Conservation (phyloP, 2,329 filamentous ascomycete genomes). For the Exophiala aquamarina region DNA sequence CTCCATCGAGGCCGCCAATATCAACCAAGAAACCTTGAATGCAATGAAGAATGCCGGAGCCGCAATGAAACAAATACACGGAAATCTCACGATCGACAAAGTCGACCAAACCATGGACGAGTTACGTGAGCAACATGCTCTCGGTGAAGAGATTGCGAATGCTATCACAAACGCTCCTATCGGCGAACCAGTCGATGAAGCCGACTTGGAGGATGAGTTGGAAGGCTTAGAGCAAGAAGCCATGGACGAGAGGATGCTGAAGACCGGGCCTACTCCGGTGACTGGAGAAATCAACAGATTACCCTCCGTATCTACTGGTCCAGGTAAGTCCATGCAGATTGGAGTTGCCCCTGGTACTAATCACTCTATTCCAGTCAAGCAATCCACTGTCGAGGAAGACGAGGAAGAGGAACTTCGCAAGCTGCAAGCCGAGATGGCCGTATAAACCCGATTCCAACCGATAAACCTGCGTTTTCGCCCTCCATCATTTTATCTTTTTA, state of each 20-base stretch:
- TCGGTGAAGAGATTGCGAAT: conserved; percentile 88
- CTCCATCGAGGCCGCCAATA: conserved; percentile 95
- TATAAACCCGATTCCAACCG: too few species aligned
- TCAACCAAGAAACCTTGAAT: conserved; percentile 93
- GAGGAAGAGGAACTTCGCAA: conserved; percentile 93
- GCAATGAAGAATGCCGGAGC: conserved; percentile 89
- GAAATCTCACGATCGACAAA: conserved; percentile 86
- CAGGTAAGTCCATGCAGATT: conserved; percentile 60
- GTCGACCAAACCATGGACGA: conserved; percentile 95
- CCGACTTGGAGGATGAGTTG: conserved; percentile 81
- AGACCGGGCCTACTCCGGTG: conserved; percentile 81
- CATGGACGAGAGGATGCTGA: conserved; percentile 90
- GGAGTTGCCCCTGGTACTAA: conserved; percentile 4
- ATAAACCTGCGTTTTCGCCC: too few species aligned
- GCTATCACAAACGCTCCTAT: conserved; percentile 74
- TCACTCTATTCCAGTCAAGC: conserved; percentile 42
- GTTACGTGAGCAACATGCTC: conserved; percentile 84
- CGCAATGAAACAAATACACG: conserved; percentile 93
- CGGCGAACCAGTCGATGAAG: conserved; percentile 75
- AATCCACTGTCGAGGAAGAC: conserved; percentile 74
- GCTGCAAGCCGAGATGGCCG: conserved; percentile 95
- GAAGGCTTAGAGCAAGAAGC: conserved; percentile 86
- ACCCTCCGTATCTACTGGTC: conserved; percentile 71
- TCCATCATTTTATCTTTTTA: neutral
- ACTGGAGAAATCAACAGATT: conserved; percentile 73